Evolutionary conservation across 257 asterid species (phyloP), one percentile per base, ranked within the genome.

Genomic region (Cinchona pubescens): DNA sequence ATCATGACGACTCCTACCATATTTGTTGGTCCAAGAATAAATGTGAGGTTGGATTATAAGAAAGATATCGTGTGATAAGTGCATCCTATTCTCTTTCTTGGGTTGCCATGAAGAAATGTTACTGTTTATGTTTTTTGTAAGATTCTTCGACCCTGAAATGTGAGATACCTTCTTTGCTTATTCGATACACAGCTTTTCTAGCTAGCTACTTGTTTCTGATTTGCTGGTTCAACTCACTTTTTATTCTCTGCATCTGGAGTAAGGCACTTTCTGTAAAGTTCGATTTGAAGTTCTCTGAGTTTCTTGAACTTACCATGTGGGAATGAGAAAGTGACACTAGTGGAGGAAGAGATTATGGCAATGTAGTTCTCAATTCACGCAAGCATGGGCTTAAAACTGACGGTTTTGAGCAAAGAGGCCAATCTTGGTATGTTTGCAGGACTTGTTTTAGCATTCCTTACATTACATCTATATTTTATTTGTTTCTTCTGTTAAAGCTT

Each of bases 371-470:
- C 43, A 77, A 88, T 11, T 63, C 90, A 0, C 83, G 67, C 83
- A 89, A 85, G 58, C 86, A 88, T 9, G 89, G 97, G 0, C 82
- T 92, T 30, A 64, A 86, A 83, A 89, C 94, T 38, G 97, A 92
- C 75, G 91, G 95, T 14, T 94, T 94, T 75, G 98, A 92, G 84
- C 97, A 84, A 80, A 84, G 89, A 87, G 98, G 98, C 73, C 91
- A 85, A 9, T 94, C 97, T 63, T 94, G 98, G 97, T 94, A 83
- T 58, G 88, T 40, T 27, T 59, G 35, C 62, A 6, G 43, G 5
- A 34, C 23, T 68, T 56, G 13, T 48, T 78, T 71, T 55, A 43
- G 42, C 69, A 61, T 43, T 46, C 55, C 23, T 61, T 27, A 18
- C 37, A 73, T 40, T 18, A 38, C 10, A 1, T 29, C 7, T 2